Evolutionary conservation across 1,284 basidiomycete genomes (phyloP).

Genomic region (Abortiporus biennis): DNA sequence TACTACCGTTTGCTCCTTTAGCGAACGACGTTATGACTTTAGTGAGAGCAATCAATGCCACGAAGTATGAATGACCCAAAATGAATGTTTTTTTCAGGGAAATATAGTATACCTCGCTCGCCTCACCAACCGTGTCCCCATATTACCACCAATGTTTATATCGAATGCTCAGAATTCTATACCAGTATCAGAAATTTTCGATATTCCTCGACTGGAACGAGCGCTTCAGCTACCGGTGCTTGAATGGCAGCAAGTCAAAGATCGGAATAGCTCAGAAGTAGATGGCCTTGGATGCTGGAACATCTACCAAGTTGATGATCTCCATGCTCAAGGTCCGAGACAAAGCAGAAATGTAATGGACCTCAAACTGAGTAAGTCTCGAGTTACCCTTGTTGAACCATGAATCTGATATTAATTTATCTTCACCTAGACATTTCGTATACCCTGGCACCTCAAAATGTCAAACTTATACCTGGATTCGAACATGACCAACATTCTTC

Average conservation of each 20-base stretch:
- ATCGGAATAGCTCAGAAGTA: conserved; percentile 16
- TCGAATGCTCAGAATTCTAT: conserved; percentile 28
- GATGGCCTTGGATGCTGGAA: conserved; percentile 70
- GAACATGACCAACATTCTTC: conserved; percentile 32
- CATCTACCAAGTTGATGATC: conserved; percentile 41
- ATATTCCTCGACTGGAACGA: conserved; percentile 30
- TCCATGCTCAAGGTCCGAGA: conserved; percentile 35
- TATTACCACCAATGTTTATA: conserved; percentile 58
- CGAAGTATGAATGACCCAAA: background rate
- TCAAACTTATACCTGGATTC: conserved; percentile 29
- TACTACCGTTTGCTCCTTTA: no score
- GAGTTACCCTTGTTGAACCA: background rate
- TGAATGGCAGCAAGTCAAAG: conserved; percentile 33
- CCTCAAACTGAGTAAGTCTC: conserved; percentile 42
- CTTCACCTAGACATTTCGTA: conserved; percentile 36
- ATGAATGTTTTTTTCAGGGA: conserved; percentile 28
- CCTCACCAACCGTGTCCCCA: conserved; percentile 54
- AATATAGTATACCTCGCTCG: conserved; percentile 60
- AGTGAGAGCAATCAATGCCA: conserved; percentile 25
- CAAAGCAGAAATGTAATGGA: conserved; percentile 32
- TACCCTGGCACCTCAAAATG: conserved; percentile 33
- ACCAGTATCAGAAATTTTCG: conserved; percentile 32
- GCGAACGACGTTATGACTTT: conserved; percentile 65
- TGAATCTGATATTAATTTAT: background rate
- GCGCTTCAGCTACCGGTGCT: conserved; percentile 26